A percentile compares a stretch with the other conserved stretches of the same genome.
phyloP scores from a whole-genome alignment of 331 rosid species.

The Quercus lobata region DNA sequence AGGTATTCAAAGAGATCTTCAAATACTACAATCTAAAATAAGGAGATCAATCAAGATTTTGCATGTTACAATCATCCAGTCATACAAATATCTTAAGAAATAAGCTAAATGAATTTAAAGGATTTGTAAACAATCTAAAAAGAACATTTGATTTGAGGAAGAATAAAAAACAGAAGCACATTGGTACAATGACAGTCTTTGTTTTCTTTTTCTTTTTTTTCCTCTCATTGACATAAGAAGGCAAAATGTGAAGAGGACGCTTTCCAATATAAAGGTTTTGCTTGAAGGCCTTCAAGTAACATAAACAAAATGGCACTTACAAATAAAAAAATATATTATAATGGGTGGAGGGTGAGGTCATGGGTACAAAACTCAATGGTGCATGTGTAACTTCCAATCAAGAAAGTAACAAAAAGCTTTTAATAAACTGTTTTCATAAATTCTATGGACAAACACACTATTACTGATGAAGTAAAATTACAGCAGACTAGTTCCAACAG shows the following conservation, averaged over 20 bases:
- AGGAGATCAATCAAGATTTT: not conserved
- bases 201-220: not conserved
- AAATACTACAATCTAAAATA: not conserved
- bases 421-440: not conserved
- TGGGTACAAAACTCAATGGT: no score
- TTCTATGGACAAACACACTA: not conserved
- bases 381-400: no score
- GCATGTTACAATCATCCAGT: not conserved
- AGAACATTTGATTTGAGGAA: not conserved
- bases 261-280: not conserved
- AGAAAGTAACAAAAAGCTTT: not conserved
- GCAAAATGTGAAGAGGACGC: not conserved
- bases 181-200: not conserved
- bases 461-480: constrained; percentile 4
- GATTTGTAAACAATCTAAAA: not conserved
- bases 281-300: not conserved
- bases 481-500: not conserved
- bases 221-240: not conserved
- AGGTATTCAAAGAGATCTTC: not conserved
- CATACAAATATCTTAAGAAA: not conserved
- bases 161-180: not conserved
- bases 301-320: no score
- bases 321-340: no score
- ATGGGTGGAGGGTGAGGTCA: no score
- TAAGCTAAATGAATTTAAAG: not conserved